A percentile compares a stretch with the other conserved stretches of the same genome.
phyloP scores from a whole-genome alignment of 192 early-diverging fungal genomes.

The Rhizophagus sp. region DNA sequence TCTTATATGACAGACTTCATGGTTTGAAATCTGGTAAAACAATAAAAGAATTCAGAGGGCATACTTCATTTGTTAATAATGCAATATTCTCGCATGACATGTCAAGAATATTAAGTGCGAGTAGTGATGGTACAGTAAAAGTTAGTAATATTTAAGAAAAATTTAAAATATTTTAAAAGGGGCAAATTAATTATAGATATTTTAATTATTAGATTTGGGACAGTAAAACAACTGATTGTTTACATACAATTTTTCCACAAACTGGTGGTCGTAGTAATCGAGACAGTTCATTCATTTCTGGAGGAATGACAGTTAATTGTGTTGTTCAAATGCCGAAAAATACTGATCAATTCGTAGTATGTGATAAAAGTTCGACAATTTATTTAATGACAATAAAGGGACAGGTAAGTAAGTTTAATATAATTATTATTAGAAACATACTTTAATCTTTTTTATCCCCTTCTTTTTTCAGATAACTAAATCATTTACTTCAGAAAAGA shows the following conservation, averaged over 20 bases:
- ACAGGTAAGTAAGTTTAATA: slow-evolving; percentile 30
- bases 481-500: slow-evolving; percentile 50
- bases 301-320: slow-evolving; percentile 55
- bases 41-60: slow-evolving; percentile 90
- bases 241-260: slow-evolving; percentile 59
- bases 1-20: slow-evolving; percentile 62
- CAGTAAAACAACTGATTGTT: slow-evolving; percentile 66
- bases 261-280: slow-evolving; percentile 43
- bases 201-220: slow-evolving; percentile 80
- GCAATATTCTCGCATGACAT: slow-evolving; percentile 74
- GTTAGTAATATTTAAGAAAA: slow-evolving; percentile 39
- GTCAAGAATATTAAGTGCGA: slow-evolving; percentile 71
- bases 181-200: too few species aligned
- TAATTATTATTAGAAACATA: neutral
- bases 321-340: slow-evolving; percentile 66
- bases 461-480: slow-evolving; percentile 36
- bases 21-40: slow-evolving; percentile 92
- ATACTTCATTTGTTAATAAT: slow-evolving; percentile 85
- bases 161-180: neutral
- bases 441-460: neutral
- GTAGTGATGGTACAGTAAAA: slow-evolving; percentile 86
- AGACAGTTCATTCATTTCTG: slow-evolving; percentile 47
- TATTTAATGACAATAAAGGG: slow-evolving; percentile 73
- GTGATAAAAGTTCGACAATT: slow-evolving; percentile 72
- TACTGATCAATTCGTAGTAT: slow-evolving; percentile 70